Conservation (phyloP, 495 filamentous ascomycete species). For the Podospora fimiseda region DNA sequence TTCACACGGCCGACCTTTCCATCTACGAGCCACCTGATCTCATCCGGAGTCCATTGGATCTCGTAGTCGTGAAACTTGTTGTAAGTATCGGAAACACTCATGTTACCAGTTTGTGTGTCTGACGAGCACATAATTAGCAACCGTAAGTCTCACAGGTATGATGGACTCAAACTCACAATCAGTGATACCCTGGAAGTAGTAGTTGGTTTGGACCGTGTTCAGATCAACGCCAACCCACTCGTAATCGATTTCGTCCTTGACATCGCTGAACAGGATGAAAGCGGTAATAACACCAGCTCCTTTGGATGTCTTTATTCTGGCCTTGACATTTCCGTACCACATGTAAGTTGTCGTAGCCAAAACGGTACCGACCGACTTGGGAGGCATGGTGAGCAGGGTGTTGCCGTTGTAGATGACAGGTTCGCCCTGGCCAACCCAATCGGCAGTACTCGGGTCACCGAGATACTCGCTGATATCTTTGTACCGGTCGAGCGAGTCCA, state of each 20-base stretch:
- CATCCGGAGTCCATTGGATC: conserved; percentile 85
- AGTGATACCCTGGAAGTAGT: conserved; percentile 90
- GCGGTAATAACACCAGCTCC: conserved; percentile 87
- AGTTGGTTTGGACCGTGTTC: conserved; percentile 79
- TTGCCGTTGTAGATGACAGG: conserved; percentile 56
- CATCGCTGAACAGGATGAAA: conserved; percentile 89
- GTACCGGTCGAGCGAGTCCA: conserved; percentile 63
- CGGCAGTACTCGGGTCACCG: conserved; percentile 65
- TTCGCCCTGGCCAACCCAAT: conserved; percentile 84
- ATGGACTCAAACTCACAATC: conserved; percentile 72
- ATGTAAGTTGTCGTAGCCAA: conserved; percentile 83
- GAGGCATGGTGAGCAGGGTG: conserved; percentile 80
- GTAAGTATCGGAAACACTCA: conserved; percentile 65
- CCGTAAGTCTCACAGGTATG: too few species aligned
- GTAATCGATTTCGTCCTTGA: conserved; percentile 97
- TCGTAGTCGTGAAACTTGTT: conserved; percentile 82
- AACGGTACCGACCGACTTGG: conserved; percentile 76
- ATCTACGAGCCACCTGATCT: conserved; percentile 79
- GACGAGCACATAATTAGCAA: conserved; percentile 20
- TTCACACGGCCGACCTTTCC: conserved; percentile 66
- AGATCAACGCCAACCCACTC: conserved; percentile 86
- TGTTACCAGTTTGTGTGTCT: conserved; percentile 72
- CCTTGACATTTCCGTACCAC: conserved; percentile 94
- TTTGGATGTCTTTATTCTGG: conserved; percentile 76
- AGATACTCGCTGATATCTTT: conserved; percentile 71